Conservation (phyloP, 2,329 filamentous ascomycete species). For the Exophiala bonariae region DNA sequence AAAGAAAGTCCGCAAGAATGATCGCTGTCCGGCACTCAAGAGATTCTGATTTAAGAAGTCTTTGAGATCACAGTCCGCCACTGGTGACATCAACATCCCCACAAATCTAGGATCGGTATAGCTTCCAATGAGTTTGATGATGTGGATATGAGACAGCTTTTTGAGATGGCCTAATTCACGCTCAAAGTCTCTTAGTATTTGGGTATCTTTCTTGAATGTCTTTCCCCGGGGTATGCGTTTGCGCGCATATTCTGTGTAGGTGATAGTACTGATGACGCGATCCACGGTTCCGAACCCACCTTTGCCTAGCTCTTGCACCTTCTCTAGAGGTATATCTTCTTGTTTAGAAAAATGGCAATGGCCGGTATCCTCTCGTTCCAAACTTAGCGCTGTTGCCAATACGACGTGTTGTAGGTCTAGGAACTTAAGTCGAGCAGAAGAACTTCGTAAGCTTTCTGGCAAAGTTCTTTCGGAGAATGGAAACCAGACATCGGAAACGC, state of each 20-base stretch:
- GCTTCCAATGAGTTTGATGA: conserved; percentile 33
- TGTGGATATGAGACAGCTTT: conserved; percentile 31
- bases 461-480: no score
- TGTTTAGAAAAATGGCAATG: conserved; percentile 19
- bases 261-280: conserved; percentile 25
- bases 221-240: conserved; percentile 30
- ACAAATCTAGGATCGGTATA: conserved; percentile 34
- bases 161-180: conserved; percentile 32
- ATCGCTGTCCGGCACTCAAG: not conserved
- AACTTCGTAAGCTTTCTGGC: no score
- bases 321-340: conserved; percentile 21
- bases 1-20: conserved; percentile 10
- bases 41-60: not conserved
- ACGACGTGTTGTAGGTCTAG: conserved; percentile 22
- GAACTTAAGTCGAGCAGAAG: no score
- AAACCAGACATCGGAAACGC: no score
- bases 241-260: conserved; percentile 31
- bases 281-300: conserved; percentile 29
- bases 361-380: conserved; percentile 20
- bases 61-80: conserved; percentile 25
- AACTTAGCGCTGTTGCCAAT: conserved; percentile 16
- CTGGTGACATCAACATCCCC: conserved; percentile 32
- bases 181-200: conserved; percentile 28
- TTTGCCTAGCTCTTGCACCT: conserved; percentile 23
- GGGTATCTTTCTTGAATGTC: conserved; percentile 22